These are phyloP conservation scores for Rhizomucor pusillus DNA, from an alignment of 371 early-diverging fungal species.

Conservation along the genomic window DNA sequence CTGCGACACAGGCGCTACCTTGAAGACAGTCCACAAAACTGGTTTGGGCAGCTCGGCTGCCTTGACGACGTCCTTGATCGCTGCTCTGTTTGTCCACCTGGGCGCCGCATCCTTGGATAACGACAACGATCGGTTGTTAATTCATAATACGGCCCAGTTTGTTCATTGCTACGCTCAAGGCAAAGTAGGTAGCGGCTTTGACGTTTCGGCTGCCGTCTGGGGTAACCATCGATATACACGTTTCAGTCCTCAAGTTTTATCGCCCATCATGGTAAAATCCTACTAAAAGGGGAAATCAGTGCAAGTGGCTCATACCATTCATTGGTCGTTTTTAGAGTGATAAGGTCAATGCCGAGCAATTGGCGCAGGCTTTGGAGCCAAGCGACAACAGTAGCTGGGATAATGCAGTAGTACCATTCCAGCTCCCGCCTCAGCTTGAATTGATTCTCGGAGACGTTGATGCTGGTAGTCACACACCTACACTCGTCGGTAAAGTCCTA, in stretches of 20 bases:
- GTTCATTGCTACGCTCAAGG: slow-evolving; percentile 97
- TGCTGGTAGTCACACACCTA: slow-evolving; percentile 91
- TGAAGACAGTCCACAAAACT: slow-evolving; percentile 88
- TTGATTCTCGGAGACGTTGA: slow-evolving; percentile 90
- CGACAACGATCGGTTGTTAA: slow-evolving; percentile 36
- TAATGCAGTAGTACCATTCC: slow-evolving; percentile 58
- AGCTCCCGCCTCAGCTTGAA: slow-evolving; percentile 70
- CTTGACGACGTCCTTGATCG: slow-evolving; percentile 85
- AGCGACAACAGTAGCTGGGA: slow-evolving; percentile 65
- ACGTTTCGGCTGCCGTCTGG: slow-evolving; percentile 89
- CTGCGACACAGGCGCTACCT: slow-evolving; percentile 61
- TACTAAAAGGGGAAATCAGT: not conserved
- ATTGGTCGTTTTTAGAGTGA: slow-evolving; percentile 19
- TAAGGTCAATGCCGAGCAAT: slow-evolving; percentile 18
- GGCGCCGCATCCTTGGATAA: slow-evolving; percentile 22
- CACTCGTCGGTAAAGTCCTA: slow-evolving; percentile 85
- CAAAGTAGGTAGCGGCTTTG: slow-evolving; percentile 96
- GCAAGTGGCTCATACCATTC: not conserved
- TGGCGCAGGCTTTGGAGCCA: slow-evolving; percentile 8
- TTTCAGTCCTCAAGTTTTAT: slow-evolving; percentile 75
- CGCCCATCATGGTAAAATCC: slow-evolving; percentile 60
- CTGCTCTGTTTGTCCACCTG: slow-evolving; percentile 74
- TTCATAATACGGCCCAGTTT: slow-evolving; percentile 87
- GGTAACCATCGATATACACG: slow-evolving; percentile 86
- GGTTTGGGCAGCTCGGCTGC: slow-evolving; percentile 96